Evolutionary conservation across 2,329 filamentous ascomycete species (phyloP), one percentile per base, ranked within the genome.

Genomic region (Colletotrichum truncatum): DNA sequence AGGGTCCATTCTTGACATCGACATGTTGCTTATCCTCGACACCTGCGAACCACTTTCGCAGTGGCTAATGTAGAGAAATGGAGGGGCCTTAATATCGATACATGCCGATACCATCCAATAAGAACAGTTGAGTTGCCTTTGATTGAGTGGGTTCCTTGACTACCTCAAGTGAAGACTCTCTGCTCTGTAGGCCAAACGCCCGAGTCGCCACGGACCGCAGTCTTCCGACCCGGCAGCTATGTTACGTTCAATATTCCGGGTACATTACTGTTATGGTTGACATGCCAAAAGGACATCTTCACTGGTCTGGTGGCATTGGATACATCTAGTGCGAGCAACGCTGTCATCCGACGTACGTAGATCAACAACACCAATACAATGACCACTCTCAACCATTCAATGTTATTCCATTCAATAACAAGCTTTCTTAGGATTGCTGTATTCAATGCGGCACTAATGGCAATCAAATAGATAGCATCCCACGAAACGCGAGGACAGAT

Each of bases 401-500:
- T n/a, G n/a, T n/a, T 28, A 8, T 21, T 23, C 25, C 39, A 28
- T 52, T 52, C 32, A 52, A 23, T 30, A 36, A 18, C 34, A 28
- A 34, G 32, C 28, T 52, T 12, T 28, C 25, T 12, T 16, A n/a
- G 14, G 28, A 59, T 59, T 59, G 49, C 49, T 66, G 60, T 43
- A 41, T 41, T 49, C 68, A 55, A 34, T 71, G 72, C 71, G 69
- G 70, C 72, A 72, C 68, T 68, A 72, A 70, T 67, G 72, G 56
- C 71, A 73, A 74, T 74, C 71, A 74, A 73, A 74, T 71, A 45
- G n/a, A n/a, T n/a, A n/a, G n/a, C n/a, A n/a, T 38, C 46, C 28
- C 46, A 16, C n/a, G n/a, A 49, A 28, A 49, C 18, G 26, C 32
- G 30, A 7, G 28, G 48, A 49, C 46, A 49, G 26, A 34, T 49